Evolutionary conservation across 1,139 yeast genomes (phyloP).

Genomic region (Geotrichum australiense): DNA sequence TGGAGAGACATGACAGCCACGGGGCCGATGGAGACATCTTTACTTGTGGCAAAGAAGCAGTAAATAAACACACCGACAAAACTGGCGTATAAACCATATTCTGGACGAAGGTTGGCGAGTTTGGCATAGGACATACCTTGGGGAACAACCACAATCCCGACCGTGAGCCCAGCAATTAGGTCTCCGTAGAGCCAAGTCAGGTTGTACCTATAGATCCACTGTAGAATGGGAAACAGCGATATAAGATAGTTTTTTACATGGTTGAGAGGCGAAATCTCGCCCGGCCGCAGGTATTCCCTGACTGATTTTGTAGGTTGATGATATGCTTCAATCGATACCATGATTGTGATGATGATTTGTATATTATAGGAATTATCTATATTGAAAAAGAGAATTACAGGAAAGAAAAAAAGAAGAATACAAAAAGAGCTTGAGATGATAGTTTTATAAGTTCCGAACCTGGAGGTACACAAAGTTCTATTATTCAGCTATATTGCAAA

Average conservation of each 20-base stretch:
- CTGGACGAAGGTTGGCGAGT: constrained; percentile 72
- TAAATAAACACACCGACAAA: constrained; percentile 88
- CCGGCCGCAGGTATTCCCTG: not conserved
- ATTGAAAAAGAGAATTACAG: not conserved
- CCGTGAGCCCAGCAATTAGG: constrained; percentile 85
- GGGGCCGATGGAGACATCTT: constrained; percentile 94
- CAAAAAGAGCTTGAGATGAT: not conserved
- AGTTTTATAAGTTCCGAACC: not conserved
- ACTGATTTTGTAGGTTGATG: constrained; percentile 5
- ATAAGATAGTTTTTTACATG: constrained; percentile 39
- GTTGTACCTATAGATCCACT: constrained; percentile 83
- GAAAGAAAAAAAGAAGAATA: not conserved
- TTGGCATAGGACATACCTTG: constrained; percentile 95
- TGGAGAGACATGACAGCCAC: constrained; percentile 94
- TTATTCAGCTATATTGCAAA: not conserved
- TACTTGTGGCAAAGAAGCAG: constrained; percentile 87
- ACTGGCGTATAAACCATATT: constrained; percentile 85
- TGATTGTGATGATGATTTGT: too few relatives aligned
- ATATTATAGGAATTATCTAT: too few relatives aligned
- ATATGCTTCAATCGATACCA: not conserved
- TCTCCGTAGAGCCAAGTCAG: constrained; percentile 73
- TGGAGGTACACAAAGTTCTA: not conserved
- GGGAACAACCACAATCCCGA: constrained; percentile 88
- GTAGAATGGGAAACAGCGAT: constrained; percentile 69
- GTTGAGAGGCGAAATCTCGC: not conserved